phyloP scores from a whole-genome alignment of 2,329 filamentous ascomycete species.

The Colletotrichum agaves region DNA sequence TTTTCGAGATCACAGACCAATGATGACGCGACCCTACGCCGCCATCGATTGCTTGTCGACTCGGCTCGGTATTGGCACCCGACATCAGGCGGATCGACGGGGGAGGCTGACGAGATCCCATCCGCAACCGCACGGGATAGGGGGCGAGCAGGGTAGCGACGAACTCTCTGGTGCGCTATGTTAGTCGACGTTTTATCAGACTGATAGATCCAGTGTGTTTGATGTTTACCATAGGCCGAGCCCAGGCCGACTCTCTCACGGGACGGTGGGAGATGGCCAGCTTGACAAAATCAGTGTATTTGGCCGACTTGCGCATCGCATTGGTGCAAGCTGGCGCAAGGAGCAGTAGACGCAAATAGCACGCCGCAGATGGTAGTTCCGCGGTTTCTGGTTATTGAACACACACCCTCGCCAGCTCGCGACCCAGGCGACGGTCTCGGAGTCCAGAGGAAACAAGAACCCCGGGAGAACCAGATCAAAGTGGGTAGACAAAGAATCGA shows the following conservation, averaged over 20 bases:
- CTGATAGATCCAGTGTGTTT: constrained; percentile 39
- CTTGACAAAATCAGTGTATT: constrained; percentile 5
- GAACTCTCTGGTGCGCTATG: constrained; percentile 29
- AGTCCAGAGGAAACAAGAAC: constrained; percentile 6
- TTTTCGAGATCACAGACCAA: constrained; percentile 48
- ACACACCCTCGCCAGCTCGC: constrained; percentile 9
- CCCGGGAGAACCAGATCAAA: background rate
- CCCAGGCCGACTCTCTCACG: constrained; percentile 2
- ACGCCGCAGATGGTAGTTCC: background rate
- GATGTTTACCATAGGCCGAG: constrained; percentile 38
- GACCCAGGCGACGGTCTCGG: constrained; percentile 13
- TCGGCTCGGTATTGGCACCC: constrained; percentile 27
- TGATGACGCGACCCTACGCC: constrained; percentile 46
- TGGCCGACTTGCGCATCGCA: background rate
- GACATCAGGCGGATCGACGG: constrained; percentile 22
- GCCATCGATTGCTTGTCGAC: constrained; percentile 33
- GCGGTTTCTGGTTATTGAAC: constrained; percentile 1
- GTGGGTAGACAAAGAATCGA: background rate
- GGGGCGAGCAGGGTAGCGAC: constrained; percentile 28
- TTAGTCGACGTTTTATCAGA: constrained; percentile 33
- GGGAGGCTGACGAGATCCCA: constrained; percentile 35
- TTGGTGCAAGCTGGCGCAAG: background rate
- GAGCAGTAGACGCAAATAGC: constrained; percentile 14
- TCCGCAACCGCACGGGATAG: constrained; percentile 30
- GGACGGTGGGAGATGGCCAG: constrained; percentile 20